Conservation (phyloP, 495 filamentous ascomycete species). For the Aspergillus avenaceus region DNA sequence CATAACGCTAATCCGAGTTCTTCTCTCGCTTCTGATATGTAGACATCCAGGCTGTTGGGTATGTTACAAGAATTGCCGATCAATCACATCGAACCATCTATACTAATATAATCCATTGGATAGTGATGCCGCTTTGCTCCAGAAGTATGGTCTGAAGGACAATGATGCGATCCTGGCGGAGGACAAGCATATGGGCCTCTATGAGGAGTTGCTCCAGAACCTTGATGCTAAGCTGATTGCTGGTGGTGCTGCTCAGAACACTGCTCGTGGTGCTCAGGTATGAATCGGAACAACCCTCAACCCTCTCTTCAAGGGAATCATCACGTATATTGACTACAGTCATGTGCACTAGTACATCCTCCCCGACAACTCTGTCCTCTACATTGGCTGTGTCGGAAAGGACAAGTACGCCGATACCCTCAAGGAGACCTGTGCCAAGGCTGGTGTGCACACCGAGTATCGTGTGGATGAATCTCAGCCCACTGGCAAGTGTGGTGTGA, state of each 20-base stretch:
- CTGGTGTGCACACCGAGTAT: conserved; percentile 89
- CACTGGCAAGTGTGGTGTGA: conserved; percentile 91
- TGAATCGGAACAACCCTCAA: background rate
- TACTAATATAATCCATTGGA: conserved; percentile 5
- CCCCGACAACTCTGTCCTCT: conserved; percentile 78
- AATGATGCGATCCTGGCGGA: conserved; percentile 98
- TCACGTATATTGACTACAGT: background rate
- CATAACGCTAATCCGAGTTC: background rate
- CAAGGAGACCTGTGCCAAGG: conserved; percentile 70
- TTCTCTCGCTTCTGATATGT: conserved; percentile 18
- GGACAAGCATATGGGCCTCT: conserved; percentile 80
- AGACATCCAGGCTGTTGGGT: conserved; percentile 93
- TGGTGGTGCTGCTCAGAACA: conserved; percentile 97
- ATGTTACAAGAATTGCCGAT: conserved; percentile 18
- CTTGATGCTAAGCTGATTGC: conserved; percentile 90
- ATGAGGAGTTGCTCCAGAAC: conserved; percentile 85
- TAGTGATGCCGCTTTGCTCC: conserved; percentile 67
- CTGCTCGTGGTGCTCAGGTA: conserved; percentile 87
- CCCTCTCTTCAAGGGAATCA: background rate
- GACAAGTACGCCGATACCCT: conserved; percentile 90
- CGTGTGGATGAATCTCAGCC: conserved; percentile 74
- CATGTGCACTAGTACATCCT: conserved; percentile 69
- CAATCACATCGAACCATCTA: no score
- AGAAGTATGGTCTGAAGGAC: conserved; percentile 88
- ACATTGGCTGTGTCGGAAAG: conserved; percentile 86